Evolutionary conservation across 345 rosid species (phyloP).

Genomic region (Lenwebbia sp.): DNA sequence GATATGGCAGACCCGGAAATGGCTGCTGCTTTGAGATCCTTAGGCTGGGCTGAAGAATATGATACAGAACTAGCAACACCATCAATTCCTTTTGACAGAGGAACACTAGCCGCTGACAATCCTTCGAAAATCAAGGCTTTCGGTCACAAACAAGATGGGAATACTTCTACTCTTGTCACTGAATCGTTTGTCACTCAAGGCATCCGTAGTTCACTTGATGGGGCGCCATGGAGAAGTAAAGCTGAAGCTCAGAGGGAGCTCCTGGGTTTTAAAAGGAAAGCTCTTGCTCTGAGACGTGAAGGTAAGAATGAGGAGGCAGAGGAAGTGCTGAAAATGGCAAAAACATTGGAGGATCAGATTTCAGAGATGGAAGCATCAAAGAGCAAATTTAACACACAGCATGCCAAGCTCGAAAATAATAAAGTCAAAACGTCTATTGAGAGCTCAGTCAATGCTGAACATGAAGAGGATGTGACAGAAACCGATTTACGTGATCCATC

Average conservation of each 20-base stretch:
- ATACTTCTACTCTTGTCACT: constrained; percentile 46
- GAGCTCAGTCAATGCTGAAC: constrained; percentile 20
- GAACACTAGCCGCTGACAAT: constrained; percentile 33
- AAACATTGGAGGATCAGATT: constrained; percentile 51
- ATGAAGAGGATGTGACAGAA: constrained; percentile 32
- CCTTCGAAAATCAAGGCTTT: constrained; percentile 63
- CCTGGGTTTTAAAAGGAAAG: constrained; percentile 71
- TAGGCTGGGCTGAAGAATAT: constrained; percentile 78
- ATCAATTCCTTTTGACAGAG: constrained; percentile 22
- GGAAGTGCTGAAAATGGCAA: constrained; percentile 45
- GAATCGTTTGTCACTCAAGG: constrained; percentile 19
- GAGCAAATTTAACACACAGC: constrained; percentile 5
- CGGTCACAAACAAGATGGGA: constrained; percentile 45
- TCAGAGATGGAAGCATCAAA: constrained; percentile 46
- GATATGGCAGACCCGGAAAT: constrained; percentile 85
- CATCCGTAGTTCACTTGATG: constrained; percentile 4
- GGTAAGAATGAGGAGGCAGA: constrained; percentile 76
- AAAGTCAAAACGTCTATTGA: neutral
- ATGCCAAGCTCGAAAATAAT: neutral
- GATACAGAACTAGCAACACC: constrained; percentile 11
- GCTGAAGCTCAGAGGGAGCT: constrained; percentile 82
- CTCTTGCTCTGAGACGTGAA: constrained; percentile 62
- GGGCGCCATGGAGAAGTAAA: constrained; percentile 42
- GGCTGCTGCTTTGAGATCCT: constrained; percentile 50
- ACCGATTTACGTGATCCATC: constrained; percentile 53